Percentiles rank a stretch among this genome's conserved stretches.
Conservation (phyloP, 495 filamentous ascomycete genomes). For the Friedmanniomyces endolithicus region DNA sequence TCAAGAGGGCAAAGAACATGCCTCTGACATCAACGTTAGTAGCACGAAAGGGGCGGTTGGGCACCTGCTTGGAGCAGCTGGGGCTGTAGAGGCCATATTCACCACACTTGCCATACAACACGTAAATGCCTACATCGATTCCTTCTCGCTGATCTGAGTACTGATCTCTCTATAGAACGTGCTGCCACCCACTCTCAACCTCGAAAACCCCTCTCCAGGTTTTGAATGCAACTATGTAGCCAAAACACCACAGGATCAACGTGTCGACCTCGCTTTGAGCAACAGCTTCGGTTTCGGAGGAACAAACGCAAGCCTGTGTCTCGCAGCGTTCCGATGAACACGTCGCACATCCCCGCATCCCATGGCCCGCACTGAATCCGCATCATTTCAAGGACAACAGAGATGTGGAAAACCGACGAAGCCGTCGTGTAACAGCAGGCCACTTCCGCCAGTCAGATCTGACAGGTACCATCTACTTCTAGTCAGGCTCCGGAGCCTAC, state of each 20-base stretch:
- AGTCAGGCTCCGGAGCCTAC: too few relatives aligned
- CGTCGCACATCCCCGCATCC: background rate
- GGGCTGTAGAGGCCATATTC: conserved; percentile 79
- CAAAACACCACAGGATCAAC: conserved; percentile 50
- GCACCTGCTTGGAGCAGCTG: conserved; percentile 82
- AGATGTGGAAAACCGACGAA: too few relatives aligned
- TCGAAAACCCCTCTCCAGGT: conserved; percentile 48
- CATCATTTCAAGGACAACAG: too few relatives aligned
- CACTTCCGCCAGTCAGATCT: too few relatives aligned
- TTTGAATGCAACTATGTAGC: conserved; percentile 85
- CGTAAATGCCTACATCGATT: conserved; percentile 38
- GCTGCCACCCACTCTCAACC: conserved; percentile 79
- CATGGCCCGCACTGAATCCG: background rate
- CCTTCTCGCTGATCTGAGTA: conserved; percentile 18
- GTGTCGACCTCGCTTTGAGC: conserved; percentile 64
- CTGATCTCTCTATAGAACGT: conserved; percentile 42
- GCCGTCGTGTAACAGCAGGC: too few relatives aligned
- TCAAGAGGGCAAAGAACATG: conserved; percentile 47
- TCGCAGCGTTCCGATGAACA: conserved; percentile 32
- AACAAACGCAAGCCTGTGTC: conserved; percentile 85
- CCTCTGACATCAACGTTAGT: conserved; percentile 64
- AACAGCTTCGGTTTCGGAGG: conserved; percentile 99
- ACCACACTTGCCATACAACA: conserved; percentile 63
- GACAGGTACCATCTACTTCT: too few relatives aligned
- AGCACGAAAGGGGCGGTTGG: conserved; percentile 91